Base-by-base conservation (phyloP, 495 filamentous ascomycete species). In the Bathelium albidoporum region DNA sequence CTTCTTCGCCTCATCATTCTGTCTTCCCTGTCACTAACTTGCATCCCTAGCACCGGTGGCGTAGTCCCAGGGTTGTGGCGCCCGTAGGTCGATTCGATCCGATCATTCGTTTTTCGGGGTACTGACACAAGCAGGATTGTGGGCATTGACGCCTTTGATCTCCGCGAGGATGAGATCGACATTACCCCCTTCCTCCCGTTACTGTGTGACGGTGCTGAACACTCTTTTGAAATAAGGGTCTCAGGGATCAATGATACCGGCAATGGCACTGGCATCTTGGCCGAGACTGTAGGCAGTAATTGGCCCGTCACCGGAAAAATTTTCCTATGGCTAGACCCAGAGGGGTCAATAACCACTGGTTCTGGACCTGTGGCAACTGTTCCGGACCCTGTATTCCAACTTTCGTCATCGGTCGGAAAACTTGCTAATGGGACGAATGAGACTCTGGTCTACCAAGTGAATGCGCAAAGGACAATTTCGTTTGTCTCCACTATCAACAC, bases 271-370 rank as follows among this genome's bases (percentile, higher is more conserved):
- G 80, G 76, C 11, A 75, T 73, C 1, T 73, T 93, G 18, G 83
- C 85, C 0, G 72, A 83, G 10, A 80, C 78, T 1, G 82, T 92
- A 18, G 82, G 80, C n/a, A 80, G 79, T 41, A 85, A 86, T 67
- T 96, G 91, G 91, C 80, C 88, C 60, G 85, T 95, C 7, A 90
- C 89, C 0, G 91, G 89, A 5, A 93, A 90, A 59, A 80, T 95
- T 22, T 92, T 95, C 69, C 66, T 92, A 11, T 95, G 88, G 81
- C 75, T 85, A 1, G 83, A 85, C 64, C 66, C 76, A 0, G 61
- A 69, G 14, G 71, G 71, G 1, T 80, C 75, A n/a, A 70, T 82
- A 41, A 84, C 85, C 0, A 85, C 78, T 1, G 81, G 83, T 1
- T 59, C 65, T 16, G 29, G 60, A 1, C 80, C 77, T 1, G 65